Percentiles rank a stretch among this genome's conserved stretches.
Evolutionary conservation across 2,329 filamentous ascomycete genomes (phyloP).

Genomic region (Sarocladiaceae sp.): DNA sequence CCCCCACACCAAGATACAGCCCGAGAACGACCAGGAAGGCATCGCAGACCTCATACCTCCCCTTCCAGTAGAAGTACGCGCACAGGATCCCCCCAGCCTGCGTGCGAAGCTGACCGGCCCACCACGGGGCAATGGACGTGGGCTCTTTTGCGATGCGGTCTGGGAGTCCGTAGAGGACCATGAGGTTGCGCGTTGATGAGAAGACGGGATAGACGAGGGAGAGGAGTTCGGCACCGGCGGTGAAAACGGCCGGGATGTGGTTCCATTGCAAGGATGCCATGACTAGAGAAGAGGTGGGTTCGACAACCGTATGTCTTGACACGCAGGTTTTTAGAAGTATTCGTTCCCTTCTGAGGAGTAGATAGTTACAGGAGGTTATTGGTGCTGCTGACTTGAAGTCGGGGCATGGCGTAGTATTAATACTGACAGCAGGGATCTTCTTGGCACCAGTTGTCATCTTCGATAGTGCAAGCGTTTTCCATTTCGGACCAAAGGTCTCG

Average conservation of each 20-base stretch:
- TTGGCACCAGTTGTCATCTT: too few relatives aligned
- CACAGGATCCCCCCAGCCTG: constrained; percentile 16
- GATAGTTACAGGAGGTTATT: too few relatives aligned
- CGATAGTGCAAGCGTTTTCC: too few relatives aligned
- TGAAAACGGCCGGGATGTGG: neutral
- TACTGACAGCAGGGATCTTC: too few relatives aligned
- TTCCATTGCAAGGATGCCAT: neutral
- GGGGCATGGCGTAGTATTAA: too few relatives aligned
- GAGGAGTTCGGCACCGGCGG: constrained; percentile 8
- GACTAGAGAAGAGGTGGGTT: too few relatives aligned
- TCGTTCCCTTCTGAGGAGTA: too few relatives aligned
- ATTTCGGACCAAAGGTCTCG: too few relatives aligned
- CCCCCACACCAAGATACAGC: neutral
- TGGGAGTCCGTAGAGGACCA: constrained; percentile 15
- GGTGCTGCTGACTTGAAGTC: too few relatives aligned
- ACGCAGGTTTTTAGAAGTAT: too few relatives aligned
- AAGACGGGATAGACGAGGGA: constrained; percentile 10
- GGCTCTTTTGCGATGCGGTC: constrained; percentile 14
- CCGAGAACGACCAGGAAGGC: neutral
- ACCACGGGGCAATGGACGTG: constrained; percentile 14
- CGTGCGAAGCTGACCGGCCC: constrained; percentile 16
- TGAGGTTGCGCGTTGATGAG: constrained; percentile 11
- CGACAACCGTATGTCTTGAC: too few relatives aligned
- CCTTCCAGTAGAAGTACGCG: constrained; percentile 15
- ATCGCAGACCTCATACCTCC: constrained; percentile 16